Conservation (phyloP, 345 rosid genomes). For the Arabidopsis arenosa region DNA sequence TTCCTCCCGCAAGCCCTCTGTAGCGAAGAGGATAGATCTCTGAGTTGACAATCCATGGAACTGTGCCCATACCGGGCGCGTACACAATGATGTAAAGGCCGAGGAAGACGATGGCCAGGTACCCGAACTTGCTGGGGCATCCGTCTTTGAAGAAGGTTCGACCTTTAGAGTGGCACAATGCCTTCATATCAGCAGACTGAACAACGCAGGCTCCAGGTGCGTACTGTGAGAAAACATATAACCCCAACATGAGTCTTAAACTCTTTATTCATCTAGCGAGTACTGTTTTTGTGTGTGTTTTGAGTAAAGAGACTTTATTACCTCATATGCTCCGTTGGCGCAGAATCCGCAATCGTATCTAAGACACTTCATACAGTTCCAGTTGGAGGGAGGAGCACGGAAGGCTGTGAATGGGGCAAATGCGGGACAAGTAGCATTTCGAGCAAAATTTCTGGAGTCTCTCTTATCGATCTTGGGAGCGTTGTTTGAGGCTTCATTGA, state of each 20-base stretch:
- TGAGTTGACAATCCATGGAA: slow-evolving; percentile 85
- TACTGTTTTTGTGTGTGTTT: neutral
- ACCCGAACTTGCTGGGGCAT: slow-evolving; percentile 79
- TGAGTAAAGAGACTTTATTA: neutral
- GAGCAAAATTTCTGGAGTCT: slow-evolving; percentile 53
- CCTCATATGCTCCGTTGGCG: slow-evolving; percentile 35
- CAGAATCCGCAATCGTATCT: slow-evolving; percentile 65
- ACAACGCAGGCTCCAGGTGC: slow-evolving; percentile 77
- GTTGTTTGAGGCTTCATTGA: slow-evolving; percentile 58
- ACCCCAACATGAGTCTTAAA: neutral
- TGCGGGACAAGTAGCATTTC: slow-evolving; percentile 63
- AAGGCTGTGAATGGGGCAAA: slow-evolving; percentile 36
- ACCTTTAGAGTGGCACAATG: slow-evolving; percentile 44
- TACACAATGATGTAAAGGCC: slow-evolving; percentile 68
- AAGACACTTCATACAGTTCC: slow-evolving; percentile 76
- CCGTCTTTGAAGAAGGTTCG: slow-evolving; percentile 64
- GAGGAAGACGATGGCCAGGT: slow-evolving; percentile 63
- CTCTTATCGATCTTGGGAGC: slow-evolving; percentile 48
- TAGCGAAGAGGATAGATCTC: slow-evolving; percentile 87
- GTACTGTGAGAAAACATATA: slow-evolving; percentile 43
- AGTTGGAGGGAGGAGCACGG: slow-evolving; percentile 39
- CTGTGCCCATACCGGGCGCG: slow-evolving; percentile 91
- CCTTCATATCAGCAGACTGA: slow-evolving; percentile 34
- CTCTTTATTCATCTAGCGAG: neutral
- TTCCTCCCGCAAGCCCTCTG: slow-evolving; percentile 79